phyloP scores from a whole-genome alignment of 495 filamentous ascomycete species.

The Penicillium simplicissimum region DNA sequence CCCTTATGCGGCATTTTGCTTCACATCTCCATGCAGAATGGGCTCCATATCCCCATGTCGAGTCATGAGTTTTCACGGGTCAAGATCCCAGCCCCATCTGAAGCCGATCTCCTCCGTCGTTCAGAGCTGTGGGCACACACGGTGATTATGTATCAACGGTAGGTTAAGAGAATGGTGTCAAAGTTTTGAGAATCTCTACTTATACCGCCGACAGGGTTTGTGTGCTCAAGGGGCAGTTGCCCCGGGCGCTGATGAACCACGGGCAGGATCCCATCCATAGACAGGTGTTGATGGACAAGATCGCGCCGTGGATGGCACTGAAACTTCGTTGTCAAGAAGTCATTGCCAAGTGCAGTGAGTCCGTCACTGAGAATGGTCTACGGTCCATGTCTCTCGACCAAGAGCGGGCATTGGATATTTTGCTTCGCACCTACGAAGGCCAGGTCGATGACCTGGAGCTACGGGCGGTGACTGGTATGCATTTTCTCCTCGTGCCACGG shows the following conservation, averaged over 20 bases:
- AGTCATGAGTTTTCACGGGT: conserved; percentile 49
- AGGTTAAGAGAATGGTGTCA: neutral
- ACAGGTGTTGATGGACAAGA: conserved; percentile 33
- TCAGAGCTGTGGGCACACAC: conserved; percentile 48
- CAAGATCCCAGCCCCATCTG: conserved; percentile 35
- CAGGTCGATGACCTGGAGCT: conserved; percentile 38
- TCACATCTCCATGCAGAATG: conserved; percentile 53
- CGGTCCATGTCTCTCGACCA: conserved; percentile 41
- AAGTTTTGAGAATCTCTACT: neutral
- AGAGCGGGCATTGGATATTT: conserved; percentile 38
- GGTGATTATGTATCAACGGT: conserved; percentile 45
- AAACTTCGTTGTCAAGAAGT: conserved; percentile 41
- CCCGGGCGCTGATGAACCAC: conserved; percentile 33
- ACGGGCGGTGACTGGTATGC: conserved; percentile 32
- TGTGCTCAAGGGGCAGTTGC: conserved; percentile 40
- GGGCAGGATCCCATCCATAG: conserved; percentile 39
- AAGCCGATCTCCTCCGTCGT: conserved; percentile 39
- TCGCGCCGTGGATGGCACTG: conserved; percentile 34
- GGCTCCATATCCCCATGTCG: conserved; percentile 49
- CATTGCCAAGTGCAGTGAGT: conserved; percentile 36
- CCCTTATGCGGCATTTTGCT: conserved; percentile 43
- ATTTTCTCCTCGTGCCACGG: neutral
- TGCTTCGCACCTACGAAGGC: conserved; percentile 39
- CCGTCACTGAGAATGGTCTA: conserved; percentile 39
- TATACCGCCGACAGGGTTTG: conserved; percentile 31